A percentile compares a stretch with the other conserved stretches of the same genome.
Conservation (phyloP, 352 stramenopile species). For the Globisporangium solare region DNA sequence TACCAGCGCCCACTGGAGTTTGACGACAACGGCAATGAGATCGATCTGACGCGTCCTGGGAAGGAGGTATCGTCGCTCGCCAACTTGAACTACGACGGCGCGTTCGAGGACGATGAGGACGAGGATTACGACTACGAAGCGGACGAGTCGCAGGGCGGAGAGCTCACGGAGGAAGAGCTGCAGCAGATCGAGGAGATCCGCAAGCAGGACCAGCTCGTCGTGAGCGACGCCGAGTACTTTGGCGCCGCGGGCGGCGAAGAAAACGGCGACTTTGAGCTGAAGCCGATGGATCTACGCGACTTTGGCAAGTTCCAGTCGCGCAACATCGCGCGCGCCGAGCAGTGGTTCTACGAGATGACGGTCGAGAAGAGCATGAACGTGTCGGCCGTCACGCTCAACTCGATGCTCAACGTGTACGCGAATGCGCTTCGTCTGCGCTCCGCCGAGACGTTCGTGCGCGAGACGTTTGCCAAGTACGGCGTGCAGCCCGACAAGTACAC, state of each 20-base stretch:
- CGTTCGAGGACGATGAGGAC: constrained; percentile 48
- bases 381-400: constrained; percentile 64
- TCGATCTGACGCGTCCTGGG: constrained; percentile 66
- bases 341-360: constrained; percentile 61
- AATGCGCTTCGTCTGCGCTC: constrained; percentile 62
- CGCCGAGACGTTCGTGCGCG: constrained; percentile 41
- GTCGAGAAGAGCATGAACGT: constrained; percentile 28
- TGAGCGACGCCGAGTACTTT: constrained; percentile 24
- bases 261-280: constrained; percentile 39
- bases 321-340: constrained; percentile 63
- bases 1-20: constrained; percentile 70
- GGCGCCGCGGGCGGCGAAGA: constrained; percentile 31
- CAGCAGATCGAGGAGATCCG: constrained; percentile 32
- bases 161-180: constrained; percentile 31
- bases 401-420: constrained; percentile 74
- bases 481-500: constrained; percentile 51
- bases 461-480: constrained; percentile 44
- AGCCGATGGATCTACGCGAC: constrained; percentile 53
- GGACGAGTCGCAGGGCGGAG: constrained; percentile 20
- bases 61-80: constrained; percentile 52
- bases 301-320: constrained; percentile 69
- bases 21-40: constrained; percentile 66
- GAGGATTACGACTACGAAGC: constrained; percentile 41
- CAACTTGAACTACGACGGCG: constrained; percentile 67
- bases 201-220: constrained; percentile 24